These are phyloP conservation scores for Penicillium verrucosum DNA, from an alignment of 2,329 filamentous ascomycete species.

Conservation along the genomic window DNA sequence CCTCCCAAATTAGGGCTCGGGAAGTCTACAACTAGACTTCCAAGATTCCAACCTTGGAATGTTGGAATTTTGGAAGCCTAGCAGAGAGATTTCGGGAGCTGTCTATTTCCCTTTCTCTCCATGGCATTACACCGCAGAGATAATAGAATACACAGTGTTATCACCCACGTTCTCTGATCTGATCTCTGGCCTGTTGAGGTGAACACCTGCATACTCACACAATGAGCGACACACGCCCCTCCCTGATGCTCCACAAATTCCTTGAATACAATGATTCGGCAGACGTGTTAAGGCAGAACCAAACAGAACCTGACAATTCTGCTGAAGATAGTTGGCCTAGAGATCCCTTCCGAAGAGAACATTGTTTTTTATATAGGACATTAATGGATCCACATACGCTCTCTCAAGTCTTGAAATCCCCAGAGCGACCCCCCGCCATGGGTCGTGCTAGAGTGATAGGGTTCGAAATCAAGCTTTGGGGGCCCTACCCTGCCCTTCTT, in stretches of 20 bases:
- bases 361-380: slow-evolving; percentile 11
- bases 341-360: background rate
- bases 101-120: background rate
- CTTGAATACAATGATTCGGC: background rate
- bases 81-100: no score
- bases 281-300: background rate
- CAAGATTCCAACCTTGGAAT: no score
- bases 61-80: no score
- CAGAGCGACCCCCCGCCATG: background rate
- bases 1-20: no score
- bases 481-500: slow-evolving; percentile 10
- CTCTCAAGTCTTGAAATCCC: background rate
- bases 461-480: slow-evolving; percentile 9
- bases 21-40: no score
- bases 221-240: background rate
- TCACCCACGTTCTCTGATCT: no score
- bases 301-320: background rate
- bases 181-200: background rate
- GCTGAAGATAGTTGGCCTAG: background rate
- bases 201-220: background rate
- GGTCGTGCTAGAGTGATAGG: slow-evolving; percentile 9
- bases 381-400: slow-evolving; percentile 12
- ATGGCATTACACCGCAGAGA: background rate
- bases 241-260: background rate
- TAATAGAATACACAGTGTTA: background rate